Evolutionary conservation across 495 filamentous ascomycete genomes (phyloP).

Genomic region (Apiosordaria backusii): DNA sequence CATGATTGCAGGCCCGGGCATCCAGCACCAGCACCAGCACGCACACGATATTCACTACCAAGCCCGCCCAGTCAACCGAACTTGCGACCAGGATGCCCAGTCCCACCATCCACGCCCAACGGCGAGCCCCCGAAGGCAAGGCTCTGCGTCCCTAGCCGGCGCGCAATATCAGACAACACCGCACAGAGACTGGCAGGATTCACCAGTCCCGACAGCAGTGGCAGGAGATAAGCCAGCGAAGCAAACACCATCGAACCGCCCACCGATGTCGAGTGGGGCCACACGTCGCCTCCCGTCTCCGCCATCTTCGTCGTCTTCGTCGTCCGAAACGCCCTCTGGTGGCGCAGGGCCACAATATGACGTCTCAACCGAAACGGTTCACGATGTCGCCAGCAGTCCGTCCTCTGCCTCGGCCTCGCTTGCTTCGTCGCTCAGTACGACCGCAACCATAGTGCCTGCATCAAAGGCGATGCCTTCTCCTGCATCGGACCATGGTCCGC

Average conservation of each 20-base stretch:
- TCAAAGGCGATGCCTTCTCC: slow-evolving; percentile 56
- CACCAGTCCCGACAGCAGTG: slow-evolving; percentile 7
- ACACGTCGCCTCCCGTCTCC: slow-evolving; percentile 45
- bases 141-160: slow-evolving; percentile 21
- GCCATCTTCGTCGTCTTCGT: slow-evolving; percentile 46
- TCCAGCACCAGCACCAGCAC: slow-evolving; percentile 32
- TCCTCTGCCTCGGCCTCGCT: slow-evolving; percentile 47
- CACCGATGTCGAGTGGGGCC: slow-evolving; percentile 32
- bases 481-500: slow-evolving; percentile 44
- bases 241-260: slow-evolving; percentile 18
- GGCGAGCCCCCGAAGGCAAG: slow-evolving; percentile 32
- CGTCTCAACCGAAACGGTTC: slow-evolving; percentile 28
- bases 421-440: slow-evolving; percentile 36
- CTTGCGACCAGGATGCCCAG: slow-evolving; percentile 37
- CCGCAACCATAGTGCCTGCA: slow-evolving; percentile 28
- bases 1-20: slow-evolving; percentile 39
- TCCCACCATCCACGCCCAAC: slow-evolving; percentile 25
- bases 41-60: slow-evolving; percentile 40
- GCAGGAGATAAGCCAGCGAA: slow-evolving; percentile 1
- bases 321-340: slow-evolving; percentile 37
- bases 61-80: slow-evolving; percentile 37
- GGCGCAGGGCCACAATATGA: slow-evolving; percentile 38
- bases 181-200: slow-evolving; percentile 19
- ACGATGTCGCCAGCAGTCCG: slow-evolving; percentile 22
- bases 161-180: slow-evolving; percentile 17